A percentile compares a stretch with the other conserved stretches of the same genome.
Conservation (phyloP, 1,139 yeast species). For the Debaryomycetaceae sp. region DNA sequence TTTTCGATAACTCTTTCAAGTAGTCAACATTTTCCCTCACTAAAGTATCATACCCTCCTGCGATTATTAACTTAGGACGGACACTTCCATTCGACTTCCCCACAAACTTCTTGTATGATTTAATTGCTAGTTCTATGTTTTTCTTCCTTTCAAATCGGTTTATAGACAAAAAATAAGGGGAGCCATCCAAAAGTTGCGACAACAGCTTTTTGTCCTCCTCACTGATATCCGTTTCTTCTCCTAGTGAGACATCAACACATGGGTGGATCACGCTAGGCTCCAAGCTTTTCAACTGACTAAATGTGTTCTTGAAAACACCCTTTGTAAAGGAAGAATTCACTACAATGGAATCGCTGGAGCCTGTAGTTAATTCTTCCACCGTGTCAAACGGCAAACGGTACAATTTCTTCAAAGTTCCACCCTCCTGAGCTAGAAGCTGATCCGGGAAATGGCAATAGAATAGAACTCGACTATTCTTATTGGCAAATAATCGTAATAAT, state of each 20-base stretch:
- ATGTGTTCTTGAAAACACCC: constrained; percentile 63
- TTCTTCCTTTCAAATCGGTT: constrained; percentile 89
- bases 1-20: constrained; percentile 53
- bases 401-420: constrained; percentile 51
- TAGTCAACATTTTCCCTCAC: constrained; percentile 76
- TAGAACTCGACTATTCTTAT: constrained; percentile 45
- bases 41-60: constrained; percentile 91
- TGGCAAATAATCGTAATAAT: constrained; percentile 51
- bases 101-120: constrained; percentile 50
- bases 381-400: constrained; percentile 82
- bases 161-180: constrained; percentile 61
- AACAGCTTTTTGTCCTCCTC: constrained; percentile 18
- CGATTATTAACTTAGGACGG: constrained; percentile 53
- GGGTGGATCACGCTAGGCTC: constrained; percentile 83
- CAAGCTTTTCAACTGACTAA: constrained; percentile 36
- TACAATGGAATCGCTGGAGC: constrained; percentile 71
- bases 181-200: constrained; percentile 25
- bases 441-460: constrained; percentile 98
- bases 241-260: constrained; percentile 55
- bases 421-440: constrained; percentile 64
- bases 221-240: constrained; percentile 12
- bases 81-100: constrained; percentile 12
- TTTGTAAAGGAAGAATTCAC: constrained; percentile 88
- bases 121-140: constrained; percentile 73
- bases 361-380: constrained; percentile 78